phyloP scores from a whole-genome alignment of 148 eudicot genomes.

The Rhododendron mucronatum region DNA sequence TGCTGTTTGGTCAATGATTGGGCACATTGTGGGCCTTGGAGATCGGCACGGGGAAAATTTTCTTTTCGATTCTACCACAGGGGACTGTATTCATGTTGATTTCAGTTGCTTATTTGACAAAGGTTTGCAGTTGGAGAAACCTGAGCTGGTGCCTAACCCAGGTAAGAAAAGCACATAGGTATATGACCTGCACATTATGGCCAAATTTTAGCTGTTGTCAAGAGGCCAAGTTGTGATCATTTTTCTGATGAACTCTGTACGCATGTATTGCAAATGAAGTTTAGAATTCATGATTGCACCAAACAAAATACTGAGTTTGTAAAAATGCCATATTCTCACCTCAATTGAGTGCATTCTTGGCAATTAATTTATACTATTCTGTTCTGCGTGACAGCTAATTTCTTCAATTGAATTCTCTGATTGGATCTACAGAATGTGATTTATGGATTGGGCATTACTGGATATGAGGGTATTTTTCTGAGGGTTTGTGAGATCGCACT shows the following conservation, averaged over 20 bases:
- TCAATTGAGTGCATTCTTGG: not conserved
- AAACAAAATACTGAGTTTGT: not conserved
- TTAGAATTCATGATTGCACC: not conserved
- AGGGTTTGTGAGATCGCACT: constrained; percentile 98
- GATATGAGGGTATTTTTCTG: constrained; percentile 82
- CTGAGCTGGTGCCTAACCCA: constrained; percentile 99
- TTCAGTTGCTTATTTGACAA: constrained; percentile 99
- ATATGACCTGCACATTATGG: no score
- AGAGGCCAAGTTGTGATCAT: constrained; percentile 11
- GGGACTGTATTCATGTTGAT: constrained; percentile 98
- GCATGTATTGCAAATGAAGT: not conserved
- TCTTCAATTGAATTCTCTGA: not conserved
- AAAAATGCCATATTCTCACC: not conserved
- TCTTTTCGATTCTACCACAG: constrained; percentile 95
- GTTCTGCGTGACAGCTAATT: not conserved
- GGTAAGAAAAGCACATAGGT: constrained; percentile 35
- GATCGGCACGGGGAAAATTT: constrained; percentile 98
- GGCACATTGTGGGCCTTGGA: constrained; percentile 99
- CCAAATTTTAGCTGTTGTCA: no score
- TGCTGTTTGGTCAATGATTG: constrained; percentile 99
- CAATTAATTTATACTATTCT: not conserved
- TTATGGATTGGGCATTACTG: constrained; percentile 96
- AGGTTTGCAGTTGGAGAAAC: constrained; percentile 92
- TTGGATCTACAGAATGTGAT: constrained; percentile 72
- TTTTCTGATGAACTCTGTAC: not conserved